Percentiles rank a stretch among this genome's conserved stretches.
These are phyloP conservation scores for Fusarium irregulare DNA, from an alignment of 2,329 filamentous ascomycete species.

Conservation along the genomic window DNA sequence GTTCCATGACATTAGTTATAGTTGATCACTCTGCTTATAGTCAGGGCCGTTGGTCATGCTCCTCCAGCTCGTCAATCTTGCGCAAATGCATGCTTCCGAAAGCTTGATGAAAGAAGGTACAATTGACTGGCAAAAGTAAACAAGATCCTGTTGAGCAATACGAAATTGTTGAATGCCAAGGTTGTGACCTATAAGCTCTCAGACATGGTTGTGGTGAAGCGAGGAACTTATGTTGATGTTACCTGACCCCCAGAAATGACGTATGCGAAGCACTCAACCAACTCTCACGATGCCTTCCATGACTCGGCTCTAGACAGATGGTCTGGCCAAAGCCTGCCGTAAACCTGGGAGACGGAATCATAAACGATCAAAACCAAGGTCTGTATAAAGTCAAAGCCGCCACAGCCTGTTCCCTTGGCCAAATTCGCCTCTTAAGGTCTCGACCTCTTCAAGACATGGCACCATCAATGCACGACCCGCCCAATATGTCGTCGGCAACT, in stretches of 20 bases:
- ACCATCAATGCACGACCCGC: not conserved
- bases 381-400: not conserved
- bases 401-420: too few relatives aligned
- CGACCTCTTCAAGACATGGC: not conserved
- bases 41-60: not conserved
- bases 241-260: not conserved
- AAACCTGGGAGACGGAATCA: not conserved
- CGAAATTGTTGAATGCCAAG: not conserved
- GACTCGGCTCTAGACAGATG: not conserved
- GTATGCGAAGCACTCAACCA: not conserved
- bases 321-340: not conserved
- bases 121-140: not conserved
- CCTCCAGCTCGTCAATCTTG: not conserved
- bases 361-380: not conserved
- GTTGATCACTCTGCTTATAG: not conserved
- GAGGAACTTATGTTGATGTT: not conserved
- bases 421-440: not conserved
- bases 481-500: not conserved
- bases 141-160: not conserved
- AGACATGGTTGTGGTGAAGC: not conserved
- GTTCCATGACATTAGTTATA: too few relatives aligned
- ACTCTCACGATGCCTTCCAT: not conserved
- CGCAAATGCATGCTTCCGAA: too few relatives aligned
- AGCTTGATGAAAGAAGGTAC: accelerated
- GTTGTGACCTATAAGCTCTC: not conserved